Base-by-base conservation (phyloP, 192 early-diverging fungal species). In the Phlyctochytrium planicorne region DNA sequence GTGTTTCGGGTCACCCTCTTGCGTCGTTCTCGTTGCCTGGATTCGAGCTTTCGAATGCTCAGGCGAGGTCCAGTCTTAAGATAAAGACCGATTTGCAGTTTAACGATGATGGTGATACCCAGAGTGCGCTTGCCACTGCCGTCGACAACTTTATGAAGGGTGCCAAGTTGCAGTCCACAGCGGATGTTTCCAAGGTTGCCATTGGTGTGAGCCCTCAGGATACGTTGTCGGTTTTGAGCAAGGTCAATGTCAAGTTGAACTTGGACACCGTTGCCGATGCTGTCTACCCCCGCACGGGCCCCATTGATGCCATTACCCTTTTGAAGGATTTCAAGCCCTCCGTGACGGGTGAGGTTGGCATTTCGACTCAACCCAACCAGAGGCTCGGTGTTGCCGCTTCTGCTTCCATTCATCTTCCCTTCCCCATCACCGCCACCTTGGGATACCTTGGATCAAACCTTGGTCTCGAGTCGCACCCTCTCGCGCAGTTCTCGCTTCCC, bases 81-180 rank as follows among this genome's bases (percentile, higher is more conserved):
- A 3, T 75, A 35, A 71, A 71, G 47, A 65, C 74, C 30, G 50
- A 35, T 27, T 65, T 75, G 24, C 33, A 61, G 29, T 71, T 75
- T 34, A 52, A 63, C 32, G 74, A 75, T 60, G 66, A 34, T 24
- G 69, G 62, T 25, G 65, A 35, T 6, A 70, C 69, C 30, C 74
- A 75, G 61, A 59, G 14, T 47, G 59, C 69, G 32, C 65, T 75
- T 36, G 65, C 69, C 6, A 35, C 52, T 1, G 40, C 71, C 30
- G 69, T 71, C 20, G 65, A 75, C 69, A 75, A 71, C 52, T 66
- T 75, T 33, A 33, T 61, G 4, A 10, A 6, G 25, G 60, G 29
- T 33, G 34, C 3, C 33, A 61, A 33, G 60, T 10, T 25, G 12
- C 30, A 25, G 29, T 12, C 32, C 30, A 61, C 32, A 12, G 3